Evolutionary conservation across 169 alveolate species (phyloP).

Genomic region (Plasmodium inui): DNA sequence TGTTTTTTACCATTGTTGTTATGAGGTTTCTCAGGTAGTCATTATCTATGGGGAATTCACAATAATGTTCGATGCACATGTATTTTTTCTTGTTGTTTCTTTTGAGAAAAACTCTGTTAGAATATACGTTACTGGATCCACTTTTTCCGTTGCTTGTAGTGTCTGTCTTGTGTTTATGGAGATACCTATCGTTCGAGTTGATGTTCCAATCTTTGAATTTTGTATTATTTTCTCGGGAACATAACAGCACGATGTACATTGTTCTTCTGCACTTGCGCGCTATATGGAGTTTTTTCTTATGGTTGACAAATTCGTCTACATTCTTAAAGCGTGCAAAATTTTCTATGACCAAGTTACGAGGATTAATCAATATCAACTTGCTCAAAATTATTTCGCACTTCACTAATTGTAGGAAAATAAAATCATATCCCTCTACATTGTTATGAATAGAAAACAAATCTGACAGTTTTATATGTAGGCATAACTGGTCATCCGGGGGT

Average conservation of each 20-base stretch:
- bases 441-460: constrained; percentile 46
- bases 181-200: not conserved
- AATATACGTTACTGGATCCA: not conserved
- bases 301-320: constrained; percentile 47
- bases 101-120: constrained; percentile 8
- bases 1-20: constrained; percentile 30
- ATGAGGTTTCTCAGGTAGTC: constrained; percentile 10
- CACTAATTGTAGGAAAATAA: constrained; percentile 36
- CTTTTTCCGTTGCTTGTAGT: not conserved
- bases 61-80: not conserved
- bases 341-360: constrained; percentile 19
- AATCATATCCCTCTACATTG: constrained; percentile 1
- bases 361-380: constrained; percentile 29
- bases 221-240: not conserved
- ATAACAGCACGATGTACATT: constrained; percentile 21
- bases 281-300: constrained; percentile 24
- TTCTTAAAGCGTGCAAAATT: constrained; percentile 30
- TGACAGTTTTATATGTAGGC: constrained; percentile 30
- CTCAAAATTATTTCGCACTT: constrained; percentile 22
- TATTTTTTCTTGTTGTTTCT: constrained; percentile 12
- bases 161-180: not conserved
- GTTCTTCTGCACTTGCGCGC: not conserved
- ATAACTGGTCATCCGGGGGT: not conserved
- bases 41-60: not conserved
- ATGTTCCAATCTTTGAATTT: not conserved